phyloP scores from a whole-genome alignment of 2,329 filamentous ascomycete species.

The Cladosporium sphaerospermum region DNA sequence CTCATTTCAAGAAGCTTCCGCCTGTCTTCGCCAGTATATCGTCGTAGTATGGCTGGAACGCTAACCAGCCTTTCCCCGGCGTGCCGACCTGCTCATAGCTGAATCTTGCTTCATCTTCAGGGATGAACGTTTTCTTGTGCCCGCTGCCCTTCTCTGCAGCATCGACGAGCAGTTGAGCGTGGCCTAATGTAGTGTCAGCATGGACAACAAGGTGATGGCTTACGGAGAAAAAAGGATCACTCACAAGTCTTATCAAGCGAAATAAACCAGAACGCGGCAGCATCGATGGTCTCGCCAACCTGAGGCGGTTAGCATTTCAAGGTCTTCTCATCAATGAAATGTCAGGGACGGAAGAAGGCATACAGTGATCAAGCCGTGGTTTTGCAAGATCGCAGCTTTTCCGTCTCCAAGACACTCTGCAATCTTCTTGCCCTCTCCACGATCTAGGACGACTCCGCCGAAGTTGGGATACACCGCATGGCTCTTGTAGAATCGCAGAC shows the following conservation, averaged over 20 bases:
- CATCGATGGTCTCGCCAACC: conserved; percentile 35
- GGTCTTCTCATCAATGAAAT: neutral
- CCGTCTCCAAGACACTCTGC: conserved; percentile 35
- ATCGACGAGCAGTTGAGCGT: conserved; percentile 40
- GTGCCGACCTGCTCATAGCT: conserved; percentile 39
- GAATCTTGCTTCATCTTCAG: conserved; percentile 35
- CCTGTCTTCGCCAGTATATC: conserved; percentile 47
- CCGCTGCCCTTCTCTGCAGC: conserved; percentile 36
- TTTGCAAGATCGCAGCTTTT: conserved; percentile 38
- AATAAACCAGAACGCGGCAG: conserved; percentile 43
- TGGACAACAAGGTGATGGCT: neutral
- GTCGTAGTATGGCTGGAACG: conserved; percentile 50
- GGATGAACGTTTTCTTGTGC: conserved; percentile 36
- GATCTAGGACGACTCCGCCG: conserved; percentile 41
- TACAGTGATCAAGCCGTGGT: conserved; percentile 43
- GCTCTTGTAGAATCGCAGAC: conserved; percentile 37
- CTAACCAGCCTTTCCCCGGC: conserved; percentile 48
- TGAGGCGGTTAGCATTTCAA: conserved; percentile 2
- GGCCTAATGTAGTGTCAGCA: conserved; percentile 13
- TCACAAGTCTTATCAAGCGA: conserved; percentile 39
- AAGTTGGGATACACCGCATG: conserved; percentile 39
- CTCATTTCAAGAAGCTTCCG: conserved; percentile 42
- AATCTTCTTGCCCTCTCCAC: conserved; percentile 42
- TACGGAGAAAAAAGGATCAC: neutral
- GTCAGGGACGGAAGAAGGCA: neutral